A percentile compares a stretch with the other conserved stretches of the same genome.
Conservation (phyloP, 2,329 filamentous ascomycete species). For the Ascochyta viciae-villosae region DNA sequence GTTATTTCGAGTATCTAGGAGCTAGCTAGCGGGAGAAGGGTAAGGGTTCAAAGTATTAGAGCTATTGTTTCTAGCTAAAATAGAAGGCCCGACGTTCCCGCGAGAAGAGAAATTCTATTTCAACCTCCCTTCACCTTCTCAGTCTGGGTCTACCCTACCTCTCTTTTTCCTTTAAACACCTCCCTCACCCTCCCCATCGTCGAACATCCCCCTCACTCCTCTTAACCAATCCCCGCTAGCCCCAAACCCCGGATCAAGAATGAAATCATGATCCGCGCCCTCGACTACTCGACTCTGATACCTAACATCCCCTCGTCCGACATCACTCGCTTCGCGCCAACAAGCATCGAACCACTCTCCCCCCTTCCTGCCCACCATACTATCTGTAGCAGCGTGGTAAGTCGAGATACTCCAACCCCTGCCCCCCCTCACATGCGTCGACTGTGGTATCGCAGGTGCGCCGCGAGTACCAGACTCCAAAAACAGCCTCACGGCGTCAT, state of each 20-base stretch:
- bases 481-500: slow-evolving; percentile 19
- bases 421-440: not conserved
- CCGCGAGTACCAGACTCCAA: slow-evolving; percentile 4
- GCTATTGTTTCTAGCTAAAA: too few relatives aligned
- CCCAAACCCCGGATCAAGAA: slow-evolving; percentile 27
- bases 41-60: too few relatives aligned
- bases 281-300: slow-evolving; percentile 22
- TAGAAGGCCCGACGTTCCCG: too few relatives aligned
- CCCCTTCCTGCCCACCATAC: slow-evolving; percentile 30
- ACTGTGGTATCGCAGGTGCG: too few relatives aligned
- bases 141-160: too few relatives aligned
- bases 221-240: slow-evolving; percentile 23
- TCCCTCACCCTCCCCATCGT: not conserved
- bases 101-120: too few relatives aligned
- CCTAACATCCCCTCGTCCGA: not conserved
- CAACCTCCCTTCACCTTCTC: too few relatives aligned
- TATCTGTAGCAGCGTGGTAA: slow-evolving; percentile 29
- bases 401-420: slow-evolving; percentile 18
- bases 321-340: slow-evolving; percentile 10
- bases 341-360: slow-evolving; percentile 29
- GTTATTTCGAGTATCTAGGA: too few relatives aligned
- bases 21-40: too few relatives aligned
- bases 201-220: slow-evolving; percentile 19
- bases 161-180: too few relatives aligned
- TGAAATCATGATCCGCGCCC: slow-evolving; percentile 27